A percentile compares a stretch with the other conserved stretches of the same genome.
phyloP scores from a whole-genome alignment of 495 filamentous ascomycete genomes.

The Parathielavia hyrcaniae region DNA sequence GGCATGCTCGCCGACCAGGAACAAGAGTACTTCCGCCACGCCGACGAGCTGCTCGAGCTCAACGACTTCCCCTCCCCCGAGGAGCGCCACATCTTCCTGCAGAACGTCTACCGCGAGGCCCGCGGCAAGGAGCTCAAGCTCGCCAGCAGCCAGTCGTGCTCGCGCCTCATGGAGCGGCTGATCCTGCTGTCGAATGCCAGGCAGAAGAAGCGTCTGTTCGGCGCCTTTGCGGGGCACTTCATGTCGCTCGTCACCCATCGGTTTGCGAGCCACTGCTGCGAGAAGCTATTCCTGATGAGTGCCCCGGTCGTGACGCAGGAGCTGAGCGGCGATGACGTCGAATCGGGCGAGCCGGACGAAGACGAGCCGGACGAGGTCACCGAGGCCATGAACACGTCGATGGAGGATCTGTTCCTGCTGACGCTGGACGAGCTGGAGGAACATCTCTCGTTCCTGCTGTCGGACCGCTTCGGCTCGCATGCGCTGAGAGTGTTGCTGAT shows the following conservation, averaged over 20 bases:
- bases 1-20: conserved; percentile 85
- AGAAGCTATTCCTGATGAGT: conserved; percentile 79
- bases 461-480: conserved; percentile 86
- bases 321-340: conserved; percentile 42
- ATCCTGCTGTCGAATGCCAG: conserved; percentile 70
- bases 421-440: conserved; percentile 78
- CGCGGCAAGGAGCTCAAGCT: conserved; percentile 91
- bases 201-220: conserved; percentile 81
- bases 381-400: conserved; percentile 40
- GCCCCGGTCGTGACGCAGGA: conserved; percentile 72
- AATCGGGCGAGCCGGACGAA: conserved; percentile 33
- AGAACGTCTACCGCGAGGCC: conserved; percentile 80
- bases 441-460: conserved; percentile 75
- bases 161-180: conserved; percentile 82
- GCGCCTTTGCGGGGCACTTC: conserved; percentile 82
- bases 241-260: conserved; percentile 83
- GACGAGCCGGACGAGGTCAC: conserved; percentile 38
- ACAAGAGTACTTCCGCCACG: conserved; percentile 87
- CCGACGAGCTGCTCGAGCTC: conserved; percentile 79
- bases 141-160: conserved; percentile 90
- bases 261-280: conserved; percentile 94
- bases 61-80: conserved; percentile 76
- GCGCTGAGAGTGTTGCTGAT: conserved; percentile 77
- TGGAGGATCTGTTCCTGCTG: conserved; percentile 79
- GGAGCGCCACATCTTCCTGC: conserved; percentile 72